Percentiles rank a stretch among this genome's conserved stretches.
Conservation (phyloP, 2,329 filamentous ascomycete species). For the Stemphylium vesicarium region DNA sequence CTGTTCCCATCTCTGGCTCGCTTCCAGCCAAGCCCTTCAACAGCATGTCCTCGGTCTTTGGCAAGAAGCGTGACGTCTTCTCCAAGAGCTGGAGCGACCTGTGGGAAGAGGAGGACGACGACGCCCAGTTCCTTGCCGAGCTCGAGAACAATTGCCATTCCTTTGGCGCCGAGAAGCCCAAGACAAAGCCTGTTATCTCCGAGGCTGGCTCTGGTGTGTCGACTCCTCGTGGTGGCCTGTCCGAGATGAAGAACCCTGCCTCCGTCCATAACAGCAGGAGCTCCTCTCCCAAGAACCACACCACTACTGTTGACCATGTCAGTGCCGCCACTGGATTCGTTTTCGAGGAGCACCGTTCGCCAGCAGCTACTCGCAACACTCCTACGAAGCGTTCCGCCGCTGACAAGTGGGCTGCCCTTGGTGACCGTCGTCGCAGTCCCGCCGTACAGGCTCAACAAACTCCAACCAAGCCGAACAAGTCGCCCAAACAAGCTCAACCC, state of each 20-base stretch:
- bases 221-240: slow-evolving; percentile 59
- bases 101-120: slow-evolving; percentile 95
- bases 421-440: slow-evolving; percentile 78
- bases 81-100: slow-evolving; percentile 99
- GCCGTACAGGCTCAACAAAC: slow-evolving; percentile 52
- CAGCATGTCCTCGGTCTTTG: slow-evolving; percentile 80
- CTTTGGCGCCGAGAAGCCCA: slow-evolving; percentile 42
- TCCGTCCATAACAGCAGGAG: slow-evolving; percentile 58
- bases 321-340: slow-evolving; percentile 73
- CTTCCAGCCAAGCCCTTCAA: slow-evolving; percentile 71
- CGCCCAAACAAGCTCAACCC: slow-evolving; percentile 42
- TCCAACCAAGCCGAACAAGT: slow-evolving; percentile 52
- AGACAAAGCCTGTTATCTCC: slow-evolving; percentile 44
- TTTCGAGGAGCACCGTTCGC: slow-evolving; percentile 67
- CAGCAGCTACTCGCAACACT: slow-evolving; percentile 61
- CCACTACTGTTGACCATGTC: slow-evolving; percentile 67
- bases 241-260: slow-evolving; percentile 62
- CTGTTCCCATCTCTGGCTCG: slow-evolving; percentile 79
- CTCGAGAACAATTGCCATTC: slow-evolving; percentile 65
- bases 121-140: slow-evolving; percentile 61
- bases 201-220: slow-evolving; percentile 54
- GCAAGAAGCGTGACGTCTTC: slow-evolving; percentile 75
- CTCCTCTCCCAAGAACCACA: slow-evolving; percentile 40
- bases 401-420: slow-evolving; percentile 90
- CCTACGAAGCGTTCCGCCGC: slow-evolving; percentile 68